These are phyloP conservation scores for Exophiala lecanii-corni DNA, from an alignment of 2,329 filamentous ascomycete genomes.

Conservation along the genomic window DNA sequence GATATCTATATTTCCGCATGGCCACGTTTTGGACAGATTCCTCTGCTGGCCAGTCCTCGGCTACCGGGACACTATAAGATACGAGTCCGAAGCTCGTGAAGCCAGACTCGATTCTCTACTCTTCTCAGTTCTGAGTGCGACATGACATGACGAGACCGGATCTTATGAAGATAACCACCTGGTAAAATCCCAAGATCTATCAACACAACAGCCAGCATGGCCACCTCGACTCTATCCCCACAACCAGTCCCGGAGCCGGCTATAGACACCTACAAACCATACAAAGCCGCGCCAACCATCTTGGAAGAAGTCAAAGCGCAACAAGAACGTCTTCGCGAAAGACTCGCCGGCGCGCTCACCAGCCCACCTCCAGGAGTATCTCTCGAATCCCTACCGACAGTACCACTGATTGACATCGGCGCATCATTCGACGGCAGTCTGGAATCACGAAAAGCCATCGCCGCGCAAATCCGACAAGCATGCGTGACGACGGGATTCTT, in stretches of 20 bases:
- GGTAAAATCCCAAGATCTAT: too few relatives aligned
- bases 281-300: constrained; percentile 11
- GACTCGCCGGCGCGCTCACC: constrained; percentile 21
- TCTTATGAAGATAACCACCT: too few relatives aligned
- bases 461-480: constrained; percentile 38
- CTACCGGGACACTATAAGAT: too few relatives aligned
- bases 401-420: constrained; percentile 26
- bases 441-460: constrained; percentile 21
- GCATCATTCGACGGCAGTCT: constrained; percentile 18
- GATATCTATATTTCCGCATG: too few relatives aligned
- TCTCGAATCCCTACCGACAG: constrained; percentile 15
- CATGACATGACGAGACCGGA: too few relatives aligned
- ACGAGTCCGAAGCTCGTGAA: too few relatives aligned
- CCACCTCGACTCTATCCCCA: constrained; percentile 13
- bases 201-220: too few relatives aligned
- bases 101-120: too few relatives aligned
- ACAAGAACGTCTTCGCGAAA: constrained; percentile 18
- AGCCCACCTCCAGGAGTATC: constrained; percentile 12
- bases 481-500: constrained; percentile 51
- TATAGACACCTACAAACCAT: constrained; percentile 1
- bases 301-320: constrained; percentile 22
- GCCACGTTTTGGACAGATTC: too few relatives aligned
- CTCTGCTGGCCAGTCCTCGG: too few relatives aligned
- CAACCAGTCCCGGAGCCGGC: constrained; percentile 8
- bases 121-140: too few relatives aligned